Evolutionary conservation across 140 eudicot genomes (phyloP).

Genomic region (Ambrosia hybrid): DNA sequence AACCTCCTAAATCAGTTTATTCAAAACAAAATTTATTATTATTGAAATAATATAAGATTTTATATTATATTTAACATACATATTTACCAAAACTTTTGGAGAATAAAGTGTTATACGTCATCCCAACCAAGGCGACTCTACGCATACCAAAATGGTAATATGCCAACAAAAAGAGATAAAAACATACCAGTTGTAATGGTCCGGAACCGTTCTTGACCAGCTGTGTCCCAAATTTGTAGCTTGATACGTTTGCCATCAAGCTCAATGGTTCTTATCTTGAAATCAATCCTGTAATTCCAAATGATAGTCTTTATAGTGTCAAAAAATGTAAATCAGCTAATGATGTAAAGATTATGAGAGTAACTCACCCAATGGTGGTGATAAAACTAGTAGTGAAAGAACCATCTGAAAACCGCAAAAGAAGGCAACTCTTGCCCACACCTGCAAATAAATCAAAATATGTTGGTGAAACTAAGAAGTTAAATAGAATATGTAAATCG

Average conservation of each 20-base stretch:
- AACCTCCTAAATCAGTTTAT: too few species aligned
- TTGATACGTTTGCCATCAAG: slow-evolving; percentile 62
- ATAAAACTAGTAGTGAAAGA: slow-evolving; percentile 62
- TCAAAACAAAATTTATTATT: too few species aligned
- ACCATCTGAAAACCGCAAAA: slow-evolving; percentile 59
- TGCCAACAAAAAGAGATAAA: too few species aligned
- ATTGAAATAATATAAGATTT: too few species aligned
- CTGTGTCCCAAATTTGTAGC: slow-evolving; percentile 67
- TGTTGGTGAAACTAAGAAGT: neutral
- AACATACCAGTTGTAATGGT: slow-evolving; percentile 41
- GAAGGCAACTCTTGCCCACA: slow-evolving; percentile 64
- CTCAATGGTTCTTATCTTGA: slow-evolving; percentile 59
- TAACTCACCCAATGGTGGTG: slow-evolving; percentile 64
- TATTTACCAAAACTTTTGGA: too few species aligned
- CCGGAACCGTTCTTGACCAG: slow-evolving; percentile 68
- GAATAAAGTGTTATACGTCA: too few species aligned
- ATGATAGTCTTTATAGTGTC: neutral
- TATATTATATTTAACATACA: too few species aligned
- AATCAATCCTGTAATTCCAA: slow-evolving; percentile 46
- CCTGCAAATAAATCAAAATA: slow-evolving; percentile 28
- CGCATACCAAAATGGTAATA: too few species aligned
- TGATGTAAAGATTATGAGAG: neutral
- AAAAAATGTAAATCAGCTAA: neutral
- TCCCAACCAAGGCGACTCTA: too few species aligned
- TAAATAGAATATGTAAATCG: too few species aligned